Conservation (phyloP, 768 basidiomycete genomes). For the Boletales sp. region DNA sequence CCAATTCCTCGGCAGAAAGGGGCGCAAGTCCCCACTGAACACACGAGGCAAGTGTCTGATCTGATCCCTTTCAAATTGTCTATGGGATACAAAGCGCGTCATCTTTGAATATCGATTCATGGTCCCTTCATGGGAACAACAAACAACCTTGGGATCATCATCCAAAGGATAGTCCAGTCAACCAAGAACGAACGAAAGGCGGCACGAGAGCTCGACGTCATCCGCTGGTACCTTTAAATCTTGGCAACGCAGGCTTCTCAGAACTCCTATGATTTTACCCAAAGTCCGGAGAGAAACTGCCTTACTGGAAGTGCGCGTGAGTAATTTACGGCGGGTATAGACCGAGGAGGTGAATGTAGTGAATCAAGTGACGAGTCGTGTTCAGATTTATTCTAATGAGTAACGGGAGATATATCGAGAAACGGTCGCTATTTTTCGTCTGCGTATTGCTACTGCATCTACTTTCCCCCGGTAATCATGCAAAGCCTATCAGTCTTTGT, state of each 20-base stretch:
- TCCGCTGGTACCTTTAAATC: too few species aligned
- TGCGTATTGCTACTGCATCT: conserved; percentile 1
- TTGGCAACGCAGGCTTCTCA: too few species aligned
- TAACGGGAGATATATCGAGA: conserved; percentile 10
- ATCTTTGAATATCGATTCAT: too few species aligned
- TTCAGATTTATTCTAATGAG: conserved; percentile 6
- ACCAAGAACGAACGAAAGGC: too few species aligned
- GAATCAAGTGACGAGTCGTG: conserved; percentile 3
- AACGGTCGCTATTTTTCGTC: conserved; percentile 8
- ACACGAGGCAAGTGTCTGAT: conserved; percentile 17
- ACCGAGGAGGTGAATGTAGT: conserved; percentile 25
- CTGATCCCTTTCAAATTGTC: neutral
- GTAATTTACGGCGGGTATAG: conserved; percentile 11
- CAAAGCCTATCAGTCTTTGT: neutral
- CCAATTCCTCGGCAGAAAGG: conserved; percentile 3
- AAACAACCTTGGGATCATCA: conserved; percentile 8
- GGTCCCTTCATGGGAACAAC: conserved; percentile 8
- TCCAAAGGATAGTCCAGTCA: conserved; percentile 9
- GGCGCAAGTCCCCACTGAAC: conserved; percentile 5
- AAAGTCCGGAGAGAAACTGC: conserved; percentile 7
- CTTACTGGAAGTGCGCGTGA: conserved; percentile 11
- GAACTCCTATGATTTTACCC: conserved; percentile 1
- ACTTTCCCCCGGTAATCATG: conserved; percentile 6
- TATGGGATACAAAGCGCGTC: conserved; percentile 2
- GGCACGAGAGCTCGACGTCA: too few species aligned